A percentile compares a stretch with the other conserved stretches of the same genome.
Evolutionary conservation across 768 basidiomycete species (phyloP).

Genomic region (Phlebiopsis gigantea): DNA sequence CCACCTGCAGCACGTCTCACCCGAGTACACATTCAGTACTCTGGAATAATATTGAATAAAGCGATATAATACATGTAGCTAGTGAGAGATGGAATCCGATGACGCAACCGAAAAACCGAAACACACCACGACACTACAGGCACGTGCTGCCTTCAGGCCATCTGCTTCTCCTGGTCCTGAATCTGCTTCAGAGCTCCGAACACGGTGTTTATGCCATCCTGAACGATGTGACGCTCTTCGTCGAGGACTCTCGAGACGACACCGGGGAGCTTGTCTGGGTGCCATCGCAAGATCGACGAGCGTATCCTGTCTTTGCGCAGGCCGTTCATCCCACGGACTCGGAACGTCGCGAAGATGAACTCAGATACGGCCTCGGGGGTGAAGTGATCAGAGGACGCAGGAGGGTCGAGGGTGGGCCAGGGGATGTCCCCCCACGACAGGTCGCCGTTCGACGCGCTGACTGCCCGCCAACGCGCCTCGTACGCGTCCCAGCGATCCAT

Average conservation of each 20-base stretch:
- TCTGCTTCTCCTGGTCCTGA: slow-evolving; percentile 27
- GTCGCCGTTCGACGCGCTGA: slow-evolving; percentile 26
- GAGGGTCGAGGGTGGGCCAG: slow-evolving; percentile 44
- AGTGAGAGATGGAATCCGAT: not conserved
- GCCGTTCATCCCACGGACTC: slow-evolving; percentile 34
- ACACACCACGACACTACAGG: not conserved
- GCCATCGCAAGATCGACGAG: slow-evolving; percentile 59
- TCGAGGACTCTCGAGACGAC: slow-evolving; percentile 38
- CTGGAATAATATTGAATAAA: not conserved
- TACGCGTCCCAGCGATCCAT: slow-evolving; percentile 47
- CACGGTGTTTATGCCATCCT: slow-evolving; percentile 42
- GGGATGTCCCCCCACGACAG: slow-evolving; percentile 51
- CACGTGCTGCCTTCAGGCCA: not conserved
- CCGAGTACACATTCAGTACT: too few relatives aligned
- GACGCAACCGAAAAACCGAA: not conserved
- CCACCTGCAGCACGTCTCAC: too few relatives aligned
- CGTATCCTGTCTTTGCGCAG: slow-evolving; percentile 51
- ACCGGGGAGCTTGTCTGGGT: slow-evolving; percentile 56
- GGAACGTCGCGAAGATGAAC: slow-evolving; percentile 45
- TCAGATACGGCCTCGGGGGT: slow-evolving; percentile 36
- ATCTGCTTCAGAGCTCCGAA: slow-evolving; percentile 30
- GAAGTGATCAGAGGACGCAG: slow-evolving; percentile 27
- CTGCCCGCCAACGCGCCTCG: slow-evolving; percentile 44
- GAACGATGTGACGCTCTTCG: slow-evolving; percentile 40
- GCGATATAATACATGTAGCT: not conserved